A percentile compares a stretch with the other conserved stretches of the same genome.
phyloP scores from a whole-genome alignment of 208 protist species.

The Crithidia sp. region DNA sequence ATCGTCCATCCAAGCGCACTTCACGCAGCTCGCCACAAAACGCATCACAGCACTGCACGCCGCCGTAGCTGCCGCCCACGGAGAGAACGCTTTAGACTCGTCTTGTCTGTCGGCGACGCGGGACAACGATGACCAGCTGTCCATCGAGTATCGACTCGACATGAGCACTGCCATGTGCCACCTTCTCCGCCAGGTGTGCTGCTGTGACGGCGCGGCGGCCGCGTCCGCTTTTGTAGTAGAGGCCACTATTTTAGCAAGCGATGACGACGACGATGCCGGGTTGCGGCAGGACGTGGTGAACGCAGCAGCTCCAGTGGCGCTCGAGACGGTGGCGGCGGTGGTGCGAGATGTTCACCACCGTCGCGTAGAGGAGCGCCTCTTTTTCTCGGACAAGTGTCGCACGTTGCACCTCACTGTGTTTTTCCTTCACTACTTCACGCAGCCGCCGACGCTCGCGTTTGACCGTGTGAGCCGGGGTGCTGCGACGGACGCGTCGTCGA shows the following conservation, averaged over 20 bases:
- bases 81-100: no score
- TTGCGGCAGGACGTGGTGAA: no score
- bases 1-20: conserved; percentile 24
- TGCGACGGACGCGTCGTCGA: neutral
- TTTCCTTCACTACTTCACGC: conserved; percentile 37
- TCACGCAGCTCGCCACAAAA: conserved; percentile 8
- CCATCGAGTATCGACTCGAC: neutral
- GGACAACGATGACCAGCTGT: neutral
- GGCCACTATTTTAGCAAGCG: neutral
- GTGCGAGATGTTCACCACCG: neutral
- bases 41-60: conserved; percentile 5
- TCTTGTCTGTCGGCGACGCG: neutral
- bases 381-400: conserved; percentile 12
- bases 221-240: neutral
- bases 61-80: neutral
- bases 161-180: neutral
- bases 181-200: neutral
- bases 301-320: no score
- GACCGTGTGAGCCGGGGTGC: conserved; percentile 8
- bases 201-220: neutral
- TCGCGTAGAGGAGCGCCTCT: conserved; percentile 21
- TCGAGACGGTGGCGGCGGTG: neutral
- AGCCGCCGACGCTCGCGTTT: conserved; percentile 28
- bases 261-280: neutral
- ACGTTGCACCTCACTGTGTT: conserved; percentile 22